Evolutionary conservation across 768 basidiomycete species (phyloP).

Genomic region (Hypholoma sublateritium): DNA sequence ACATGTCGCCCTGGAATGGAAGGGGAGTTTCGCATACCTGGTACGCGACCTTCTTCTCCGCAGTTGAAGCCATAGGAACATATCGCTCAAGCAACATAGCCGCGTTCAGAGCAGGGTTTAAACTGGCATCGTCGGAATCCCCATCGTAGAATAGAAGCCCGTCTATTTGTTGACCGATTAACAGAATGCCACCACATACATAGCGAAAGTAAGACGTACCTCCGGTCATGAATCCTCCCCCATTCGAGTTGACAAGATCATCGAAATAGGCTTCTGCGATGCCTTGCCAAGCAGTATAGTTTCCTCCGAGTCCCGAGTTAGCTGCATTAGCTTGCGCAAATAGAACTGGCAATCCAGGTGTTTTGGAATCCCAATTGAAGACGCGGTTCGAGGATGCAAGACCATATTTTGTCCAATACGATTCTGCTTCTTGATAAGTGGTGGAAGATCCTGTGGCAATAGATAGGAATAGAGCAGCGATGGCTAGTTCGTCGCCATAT

Average conservation of each 20-base stretch:
- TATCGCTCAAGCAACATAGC: conserved; percentile 84
- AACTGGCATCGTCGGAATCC: conserved; percentile 75
- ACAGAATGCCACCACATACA: neutral
- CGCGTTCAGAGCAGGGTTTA: conserved; percentile 86
- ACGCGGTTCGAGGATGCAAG: conserved; percentile 53
- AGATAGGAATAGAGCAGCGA: conserved; percentile 77
- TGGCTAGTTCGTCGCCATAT: conserved; percentile 71
- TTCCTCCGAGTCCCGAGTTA: conserved; percentile 50
- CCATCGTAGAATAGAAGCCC: conserved; percentile 82
- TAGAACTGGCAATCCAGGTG: conserved; percentile 72
- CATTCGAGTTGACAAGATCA: conserved; percentile 55
- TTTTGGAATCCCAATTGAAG: conserved; percentile 91
- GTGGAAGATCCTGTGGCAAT: conserved; percentile 63
- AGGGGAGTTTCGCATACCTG: conserved; percentile 38
- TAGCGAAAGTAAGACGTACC: conserved; percentile 40
- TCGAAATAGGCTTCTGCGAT: conserved; percentile 81
- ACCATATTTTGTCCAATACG: conserved; percentile 56
- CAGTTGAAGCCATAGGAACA: conserved; percentile 67
- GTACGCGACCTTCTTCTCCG: conserved; percentile 59
- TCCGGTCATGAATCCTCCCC: conserved; percentile 55
- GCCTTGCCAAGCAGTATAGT: conserved; percentile 64
- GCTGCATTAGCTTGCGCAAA: conserved; percentile 72
- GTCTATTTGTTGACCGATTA: conserved; percentile 41
- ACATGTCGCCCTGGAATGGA: neutral
- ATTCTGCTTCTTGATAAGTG: conserved; percentile 62